Evolutionary conservation across 352 stramenopile species (phyloP), one percentile per base, ranked within the genome.

Genomic region (Salisapilia sapeloensis): DNA sequence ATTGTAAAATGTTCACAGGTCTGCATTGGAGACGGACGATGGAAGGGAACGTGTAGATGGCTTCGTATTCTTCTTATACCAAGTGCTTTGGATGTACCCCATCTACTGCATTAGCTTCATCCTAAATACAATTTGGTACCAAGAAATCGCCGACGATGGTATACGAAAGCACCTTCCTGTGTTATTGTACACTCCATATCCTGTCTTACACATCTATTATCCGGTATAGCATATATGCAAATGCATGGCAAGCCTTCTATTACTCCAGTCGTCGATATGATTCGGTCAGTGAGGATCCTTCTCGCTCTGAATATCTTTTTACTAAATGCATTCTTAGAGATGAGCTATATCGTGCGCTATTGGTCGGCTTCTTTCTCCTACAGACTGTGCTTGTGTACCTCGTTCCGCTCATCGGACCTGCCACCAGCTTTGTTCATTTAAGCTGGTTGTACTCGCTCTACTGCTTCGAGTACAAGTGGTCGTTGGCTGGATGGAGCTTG

Each of bases 61-160:
- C 13, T 82, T 90, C 25, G 69, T 90, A 5, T 90, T 87, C 33
- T 33, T 90, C 18, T 36, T 90, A n/a, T 90, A 90, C 48, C 38
- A 80, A 61, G 63, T 70, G 35, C 44, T 91, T 18, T 91, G 75
- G 75, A 91, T 91, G 72, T 91, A 91, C 44, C 75, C 75, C 27
- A 91, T 91, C 48, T 91, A 91, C 56, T 86, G 69, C 55, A 85
- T 91, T 48, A 91, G 75, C 51, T 91, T 91, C 48, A 91, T 91
- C 42, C 48, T 91, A 40, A 91, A 91, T 46, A 87, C 75, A 11
- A 91, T 91, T 54, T 91, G 75, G 75, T 91, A 91, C 50, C 75
- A 91, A 56, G 75, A 91, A 50, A 87, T 91, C 33, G 75, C 75
- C 1, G 75, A 91, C 30, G 72, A 91, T 42, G 75, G 75, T 90